phyloP scores from a whole-genome alignment of 805 yeast genomes.

The Saccharomycodes ludwigii region DNA sequence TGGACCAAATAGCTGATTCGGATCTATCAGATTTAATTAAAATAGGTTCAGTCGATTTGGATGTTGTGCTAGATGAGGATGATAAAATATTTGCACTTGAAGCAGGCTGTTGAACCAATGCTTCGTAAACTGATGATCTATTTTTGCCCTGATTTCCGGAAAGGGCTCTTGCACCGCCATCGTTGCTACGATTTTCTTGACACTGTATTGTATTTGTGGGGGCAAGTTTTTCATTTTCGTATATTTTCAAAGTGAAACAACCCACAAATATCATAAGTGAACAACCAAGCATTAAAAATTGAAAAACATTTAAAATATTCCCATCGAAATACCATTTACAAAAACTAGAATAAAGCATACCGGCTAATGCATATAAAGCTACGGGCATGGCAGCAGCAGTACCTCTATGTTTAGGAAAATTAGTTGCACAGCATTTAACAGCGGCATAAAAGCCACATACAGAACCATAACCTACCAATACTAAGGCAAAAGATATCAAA shows the following conservation, averaged over 20 bases:
- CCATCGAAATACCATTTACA: conserved; percentile 41
- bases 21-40: conserved; percentile 10
- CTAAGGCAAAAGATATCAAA: conserved; percentile 36
- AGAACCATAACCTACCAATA: conserved; percentile 52
- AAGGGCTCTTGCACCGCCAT: neutral
- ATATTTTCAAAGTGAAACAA: conserved; percentile 18
- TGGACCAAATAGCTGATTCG: conserved; percentile 15
- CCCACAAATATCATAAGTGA: conserved; percentile 23
- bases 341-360: conserved; percentile 47
- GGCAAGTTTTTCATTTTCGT: neutral
- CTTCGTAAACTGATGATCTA: no score
- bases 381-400: conserved; percentile 60
- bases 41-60: conserved; percentile 9
- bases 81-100: neutral
- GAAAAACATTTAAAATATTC: conserved; percentile 41
- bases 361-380: conserved; percentile 59
- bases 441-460: conserved; percentile 48
- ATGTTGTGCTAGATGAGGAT: neutral
- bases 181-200: neutral
- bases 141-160: conserved; percentile 1
- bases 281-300: conserved; percentile 42
- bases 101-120: no score
- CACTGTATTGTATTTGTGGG: neutral
- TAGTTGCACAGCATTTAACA: conserved; percentile 33
- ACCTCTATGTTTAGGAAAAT: conserved; percentile 62